Base-by-base conservation (phyloP, 345 rosid genomes). In the Ceriops decandra region DNA sequence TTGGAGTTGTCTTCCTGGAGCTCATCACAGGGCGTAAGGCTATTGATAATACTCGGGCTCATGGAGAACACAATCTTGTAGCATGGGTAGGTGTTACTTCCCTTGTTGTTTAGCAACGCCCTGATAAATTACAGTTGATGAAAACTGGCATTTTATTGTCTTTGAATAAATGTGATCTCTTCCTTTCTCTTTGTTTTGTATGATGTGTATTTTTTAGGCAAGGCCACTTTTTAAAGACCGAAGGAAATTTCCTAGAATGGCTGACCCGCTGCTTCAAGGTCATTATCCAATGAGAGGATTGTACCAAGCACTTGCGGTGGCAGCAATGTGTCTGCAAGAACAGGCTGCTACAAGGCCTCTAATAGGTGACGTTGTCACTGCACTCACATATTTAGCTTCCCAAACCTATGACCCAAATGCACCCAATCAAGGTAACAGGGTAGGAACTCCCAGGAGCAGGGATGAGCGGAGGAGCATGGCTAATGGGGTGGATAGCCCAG, bases 281-380 rank as follows among this genome's bases (percentile, higher is more conserved):
- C 82, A 75, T 35, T 95, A 95, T 73, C 99, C 99, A 35, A 87
- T 88, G 88, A 86, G 99, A 75, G 99, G 96, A 53, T 68, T 95
- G 17, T 95, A 95, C 80, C 99, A 95, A 84, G 99, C 99, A 52
- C 95, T 95, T 62, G 99, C 99, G 6, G 96, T 95, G 49, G 96
- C 98, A 56, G 97, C 99, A 57, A 92, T 95, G 98, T 95, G 99
- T 77, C 82, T 95, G 69, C 99, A 95, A 73, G 99, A 95, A 68
- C 97, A 95, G 76, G 97, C 99, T 42, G 92, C 92, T 27, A 91
- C 96, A 22, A 88, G 99, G 80, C 99, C 99, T 47, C 77, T 95
- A 57, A 92, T 95, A 1, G 98, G 98, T 0, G 99, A 95, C 38
- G 98, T 95, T 32, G 99, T 95, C 71, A 91, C 98, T 20, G 99